Conservation (phyloP, 805 yeast genomes). For the Wickerhamomyces chaumierensis region DNA sequence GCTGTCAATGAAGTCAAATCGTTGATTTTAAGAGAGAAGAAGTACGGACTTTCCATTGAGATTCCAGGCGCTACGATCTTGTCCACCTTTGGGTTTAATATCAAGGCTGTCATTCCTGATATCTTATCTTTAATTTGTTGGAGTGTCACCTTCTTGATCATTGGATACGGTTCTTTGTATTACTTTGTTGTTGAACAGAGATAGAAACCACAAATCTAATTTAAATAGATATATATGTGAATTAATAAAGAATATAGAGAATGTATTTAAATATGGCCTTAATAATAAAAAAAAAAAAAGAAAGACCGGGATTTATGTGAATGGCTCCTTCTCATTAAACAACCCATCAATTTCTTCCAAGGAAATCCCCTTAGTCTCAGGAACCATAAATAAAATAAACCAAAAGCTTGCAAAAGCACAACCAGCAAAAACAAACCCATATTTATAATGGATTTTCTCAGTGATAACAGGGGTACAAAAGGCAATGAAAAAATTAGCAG, state of each 20-base stretch:
- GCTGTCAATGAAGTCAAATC: slow-evolving; percentile 88
- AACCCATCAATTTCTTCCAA: slow-evolving; percentile 69
- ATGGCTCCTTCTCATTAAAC: slow-evolving; percentile 28
- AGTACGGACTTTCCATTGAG: slow-evolving; percentile 87
- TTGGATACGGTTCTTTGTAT: slow-evolving; percentile 72
- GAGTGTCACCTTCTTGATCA: slow-evolving; percentile 42
- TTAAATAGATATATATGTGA: no score
- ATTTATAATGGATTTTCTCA: slow-evolving; percentile 41
- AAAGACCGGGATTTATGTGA: no score
- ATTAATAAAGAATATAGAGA: no score
- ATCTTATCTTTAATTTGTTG: slow-evolving; percentile 46
- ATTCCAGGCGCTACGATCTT: slow-evolving; percentile 97
- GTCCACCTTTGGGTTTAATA: slow-evolving; percentile 90
- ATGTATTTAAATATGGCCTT: no score
- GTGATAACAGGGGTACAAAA: slow-evolving; percentile 56
- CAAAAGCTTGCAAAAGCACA: slow-evolving; percentile 32
- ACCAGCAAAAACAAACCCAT: slow-evolving; percentile 48
- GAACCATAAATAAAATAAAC: slow-evolving; percentile 44
- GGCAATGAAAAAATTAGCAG: slow-evolving; percentile 38
- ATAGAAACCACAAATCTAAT: no score
- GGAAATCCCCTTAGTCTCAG: slow-evolving; percentile 73
- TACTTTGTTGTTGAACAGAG: slow-evolving; percentile 62
- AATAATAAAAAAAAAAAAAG: no score
- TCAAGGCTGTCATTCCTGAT: slow-evolving; percentile 63
- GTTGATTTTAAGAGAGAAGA: slow-evolving; percentile 71